These are phyloP conservation scores for Leccinum olivaceopallidum DNA, from an alignment of 768 basidiomycete species.

Conservation along the genomic window DNA sequence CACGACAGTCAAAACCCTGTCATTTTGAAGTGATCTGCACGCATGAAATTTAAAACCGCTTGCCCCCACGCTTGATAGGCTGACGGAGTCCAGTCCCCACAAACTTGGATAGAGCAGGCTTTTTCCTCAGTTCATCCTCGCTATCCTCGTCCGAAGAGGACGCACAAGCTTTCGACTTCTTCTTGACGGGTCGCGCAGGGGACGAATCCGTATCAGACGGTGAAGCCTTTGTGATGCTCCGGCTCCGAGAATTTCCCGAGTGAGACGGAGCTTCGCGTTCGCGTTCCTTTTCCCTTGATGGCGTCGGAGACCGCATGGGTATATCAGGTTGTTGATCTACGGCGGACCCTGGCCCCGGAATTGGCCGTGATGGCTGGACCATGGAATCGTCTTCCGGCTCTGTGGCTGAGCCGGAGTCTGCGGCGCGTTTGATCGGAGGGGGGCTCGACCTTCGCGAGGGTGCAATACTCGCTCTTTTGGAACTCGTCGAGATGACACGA, in stretches of 20 bases:
- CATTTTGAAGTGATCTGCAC: neutral
- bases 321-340: conserved; percentile 16
- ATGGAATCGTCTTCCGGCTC: conserved; percentile 28
- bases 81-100: conserved; percentile 57
- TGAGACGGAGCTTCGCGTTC: conserved; percentile 1
- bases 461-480: conserved; percentile 6
- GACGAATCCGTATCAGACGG: conserved; percentile 51
- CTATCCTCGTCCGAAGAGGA: conserved; percentile 58
- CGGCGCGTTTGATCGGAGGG: conserved; percentile 15
- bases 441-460: conserved; percentile 9
- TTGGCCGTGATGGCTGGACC: conserved; percentile 3
- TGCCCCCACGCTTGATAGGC: conserved; percentile 75
- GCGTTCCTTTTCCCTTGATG: conserved; percentile 14
- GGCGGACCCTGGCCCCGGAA: neutral
- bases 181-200: conserved; percentile 55
- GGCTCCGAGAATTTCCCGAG: conserved; percentile 22
- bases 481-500: neutral
- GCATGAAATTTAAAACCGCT: conserved; percentile 57
- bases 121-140: conserved; percentile 50
- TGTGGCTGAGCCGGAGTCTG: conserved; percentile 29
- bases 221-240: conserved; percentile 26
- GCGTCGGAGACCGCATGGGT: conserved; percentile 24
- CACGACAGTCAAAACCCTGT: neutral
- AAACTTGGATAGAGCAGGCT: conserved; percentile 41
- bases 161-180: conserved; percentile 41